Evolutionary conservation across 1,284 basidiomycete genomes (phyloP).

Genomic region (Trametes polyzona): DNA sequence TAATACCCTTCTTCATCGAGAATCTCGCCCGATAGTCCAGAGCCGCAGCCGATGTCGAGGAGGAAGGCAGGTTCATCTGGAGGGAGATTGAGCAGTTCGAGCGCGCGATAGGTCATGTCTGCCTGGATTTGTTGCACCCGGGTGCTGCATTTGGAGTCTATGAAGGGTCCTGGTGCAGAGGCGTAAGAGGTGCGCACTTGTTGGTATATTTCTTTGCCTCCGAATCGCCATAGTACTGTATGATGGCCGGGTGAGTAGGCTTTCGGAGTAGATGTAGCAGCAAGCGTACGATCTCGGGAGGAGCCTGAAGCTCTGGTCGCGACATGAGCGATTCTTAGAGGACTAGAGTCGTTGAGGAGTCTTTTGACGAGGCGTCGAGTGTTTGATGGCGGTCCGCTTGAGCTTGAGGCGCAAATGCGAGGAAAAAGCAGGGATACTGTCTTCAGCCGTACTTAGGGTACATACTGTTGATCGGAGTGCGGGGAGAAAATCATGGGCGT

Average conservation of each 20-base stretch:
- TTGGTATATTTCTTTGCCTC: constrained; percentile 97
- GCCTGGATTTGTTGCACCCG: constrained; percentile 98
- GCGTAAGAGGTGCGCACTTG: constrained; percentile 61
- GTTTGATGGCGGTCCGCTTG: too few species aligned
- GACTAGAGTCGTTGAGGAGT: background rate
- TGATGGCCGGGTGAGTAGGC: too few species aligned
- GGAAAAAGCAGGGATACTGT: too few species aligned
- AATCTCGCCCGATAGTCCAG: constrained; percentile 97
- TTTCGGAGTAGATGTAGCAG: constrained; percentile 18
- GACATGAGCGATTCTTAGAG: constrained; percentile 65
- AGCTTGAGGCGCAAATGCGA: too few species aligned
- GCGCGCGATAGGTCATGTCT: constrained; percentile 95
- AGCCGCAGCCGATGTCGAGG: constrained; percentile 97
- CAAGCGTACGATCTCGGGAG: constrained; percentile 88
- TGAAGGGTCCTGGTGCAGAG: too few species aligned
- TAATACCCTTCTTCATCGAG: constrained; percentile 92
- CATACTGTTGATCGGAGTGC: too few species aligned
- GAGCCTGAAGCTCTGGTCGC: constrained; percentile 92
- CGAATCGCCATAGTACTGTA: constrained; percentile 93
- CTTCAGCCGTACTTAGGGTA: too few species aligned
- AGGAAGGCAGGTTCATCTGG: constrained; percentile 79
- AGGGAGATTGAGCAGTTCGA: constrained; percentile 90
- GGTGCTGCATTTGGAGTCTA: constrained; percentile 54
- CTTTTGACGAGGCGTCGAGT: too few species aligned
- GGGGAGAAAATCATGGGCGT: too few species aligned